Evolutionary conservation across 208 protist genomes (phyloP).

Genomic region (Crithidia brevicula): DNA sequence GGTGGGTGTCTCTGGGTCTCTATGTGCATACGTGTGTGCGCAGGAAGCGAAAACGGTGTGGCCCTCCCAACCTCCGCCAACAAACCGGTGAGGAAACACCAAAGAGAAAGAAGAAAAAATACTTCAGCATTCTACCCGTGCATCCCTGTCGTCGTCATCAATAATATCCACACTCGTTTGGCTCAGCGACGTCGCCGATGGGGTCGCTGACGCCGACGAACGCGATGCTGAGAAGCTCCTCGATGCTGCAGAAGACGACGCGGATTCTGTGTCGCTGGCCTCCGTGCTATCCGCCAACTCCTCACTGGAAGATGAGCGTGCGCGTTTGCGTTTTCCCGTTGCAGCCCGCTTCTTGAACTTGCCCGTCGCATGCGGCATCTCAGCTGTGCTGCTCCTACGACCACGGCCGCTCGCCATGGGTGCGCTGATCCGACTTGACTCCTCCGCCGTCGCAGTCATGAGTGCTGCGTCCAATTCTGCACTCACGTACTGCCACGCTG

Average conservation of each 20-base stretch:
- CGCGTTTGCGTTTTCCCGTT: slow-evolving; percentile 10
- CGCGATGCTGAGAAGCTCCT: neutral
- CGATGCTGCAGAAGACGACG: neutral
- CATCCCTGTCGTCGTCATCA: neutral
- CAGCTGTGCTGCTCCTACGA: neutral
- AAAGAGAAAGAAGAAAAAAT: too few species aligned
- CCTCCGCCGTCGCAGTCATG: slow-evolving; percentile 14
- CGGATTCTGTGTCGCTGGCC: neutral
- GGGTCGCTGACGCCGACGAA: neutral
- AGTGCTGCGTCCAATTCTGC: slow-evolving; percentile 18
- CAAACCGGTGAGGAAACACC: too few species aligned
- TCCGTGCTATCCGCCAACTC: neutral
- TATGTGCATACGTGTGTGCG: too few species aligned
- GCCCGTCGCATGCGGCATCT: neutral
- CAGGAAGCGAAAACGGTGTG: too few species aligned
- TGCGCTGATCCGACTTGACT: neutral
- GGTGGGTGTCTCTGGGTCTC: too few species aligned
- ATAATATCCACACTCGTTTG: neutral
- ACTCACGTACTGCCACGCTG: slow-evolving; percentile 5
- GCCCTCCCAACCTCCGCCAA: too few species aligned
- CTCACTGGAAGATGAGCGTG: slow-evolving; percentile 4
- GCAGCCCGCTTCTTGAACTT: neutral
- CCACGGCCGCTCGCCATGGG: neutral
- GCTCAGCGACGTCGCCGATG: neutral
- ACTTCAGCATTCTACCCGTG: neutral